Evolutionary conservation across 177 flowering plant genomes (phyloP).

Genomic region (Tripterygium wilfordii): DNA sequence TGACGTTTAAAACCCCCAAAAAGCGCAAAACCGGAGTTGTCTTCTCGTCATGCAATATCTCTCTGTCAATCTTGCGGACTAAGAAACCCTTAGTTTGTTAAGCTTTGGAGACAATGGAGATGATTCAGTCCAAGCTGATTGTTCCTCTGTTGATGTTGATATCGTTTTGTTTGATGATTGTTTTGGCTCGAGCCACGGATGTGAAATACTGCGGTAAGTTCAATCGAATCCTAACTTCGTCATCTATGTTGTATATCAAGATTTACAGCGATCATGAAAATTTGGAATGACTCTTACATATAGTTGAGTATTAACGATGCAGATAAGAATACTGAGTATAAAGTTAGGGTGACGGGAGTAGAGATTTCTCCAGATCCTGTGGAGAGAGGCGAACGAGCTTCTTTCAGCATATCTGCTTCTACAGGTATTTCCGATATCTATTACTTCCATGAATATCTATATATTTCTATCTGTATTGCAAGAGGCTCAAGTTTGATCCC

Average conservation of each 20-base stretch:
- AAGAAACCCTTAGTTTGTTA: no score
- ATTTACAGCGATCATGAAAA: no score
- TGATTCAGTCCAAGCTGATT: constrained; percentile 13
- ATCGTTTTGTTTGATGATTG: constrained; percentile 14
- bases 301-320: constrained; percentile 5
- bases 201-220: constrained; percentile 47
- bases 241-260: not conserved
- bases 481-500: no score
- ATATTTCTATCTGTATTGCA: no score
- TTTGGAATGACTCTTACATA: not conserved
- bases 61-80: no score
- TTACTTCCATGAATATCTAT: no score
- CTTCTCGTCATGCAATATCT: no score
- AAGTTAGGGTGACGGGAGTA: constrained; percentile 56
- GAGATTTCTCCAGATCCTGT: constrained; percentile 64
- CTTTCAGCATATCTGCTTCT: constrained; percentile 56
- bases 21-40: no score
- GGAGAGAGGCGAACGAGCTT: constrained; percentile 44
- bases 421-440: constrained; percentile 43
- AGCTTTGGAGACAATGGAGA: no score
- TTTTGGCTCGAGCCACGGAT: constrained; percentile 18
- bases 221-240: not conserved
- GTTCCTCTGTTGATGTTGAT: constrained; percentile 3
- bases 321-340: constrained; percentile 55
- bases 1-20: no score